phyloP scores from a whole-genome alignment of 768 basidiomycete species.

The Rhodosporidiobolus sp. region DNA sequence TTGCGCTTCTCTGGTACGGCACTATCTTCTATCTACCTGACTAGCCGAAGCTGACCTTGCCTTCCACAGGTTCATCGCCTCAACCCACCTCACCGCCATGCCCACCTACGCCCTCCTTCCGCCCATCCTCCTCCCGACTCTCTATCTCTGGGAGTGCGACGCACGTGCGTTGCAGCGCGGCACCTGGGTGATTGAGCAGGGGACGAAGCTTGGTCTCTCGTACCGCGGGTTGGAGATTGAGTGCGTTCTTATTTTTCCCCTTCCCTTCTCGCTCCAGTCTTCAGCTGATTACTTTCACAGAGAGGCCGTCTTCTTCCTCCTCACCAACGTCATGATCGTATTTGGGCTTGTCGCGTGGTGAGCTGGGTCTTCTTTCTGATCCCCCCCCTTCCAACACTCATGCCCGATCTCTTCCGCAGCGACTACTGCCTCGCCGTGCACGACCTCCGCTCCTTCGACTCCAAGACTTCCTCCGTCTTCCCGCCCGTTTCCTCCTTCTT shows the following conservation, averaged over 20 bases:
- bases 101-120: slow-evolving; percentile 15
- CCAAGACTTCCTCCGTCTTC: slow-evolving; percentile 9
- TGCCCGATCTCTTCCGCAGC: background rate
- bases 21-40: background rate
- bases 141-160: slow-evolving; percentile 34
- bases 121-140: slow-evolving; percentile 25
- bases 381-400: background rate
- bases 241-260: slow-evolving; percentile 5
- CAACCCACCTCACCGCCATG: slow-evolving; percentile 33
- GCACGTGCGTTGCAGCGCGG: slow-evolving; percentile 31
- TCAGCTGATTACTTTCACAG: slow-evolving; percentile 2
- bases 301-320: slow-evolving; percentile 41
- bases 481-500: slow-evolving; percentile 15
- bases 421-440: slow-evolving; percentile 27
- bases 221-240: slow-evolving; percentile 36
- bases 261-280: too few relatives aligned
- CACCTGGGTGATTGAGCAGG: slow-evolving; percentile 39
- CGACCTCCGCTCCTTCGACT: slow-evolving; percentile 31
- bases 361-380: background rate
- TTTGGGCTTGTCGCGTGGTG: slow-evolving; percentile 38
- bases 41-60: background rate
- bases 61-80: slow-evolving; percentile 31
- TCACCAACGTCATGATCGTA: slow-evolving; percentile 41
- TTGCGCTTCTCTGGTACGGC: slow-evolving; percentile 28
- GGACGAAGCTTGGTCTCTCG: slow-evolving; percentile 27